Evolutionary conservation across 2,329 filamentous ascomycete genomes (phyloP).

Genomic region (Dendrostoma leiphaemia): DNA sequence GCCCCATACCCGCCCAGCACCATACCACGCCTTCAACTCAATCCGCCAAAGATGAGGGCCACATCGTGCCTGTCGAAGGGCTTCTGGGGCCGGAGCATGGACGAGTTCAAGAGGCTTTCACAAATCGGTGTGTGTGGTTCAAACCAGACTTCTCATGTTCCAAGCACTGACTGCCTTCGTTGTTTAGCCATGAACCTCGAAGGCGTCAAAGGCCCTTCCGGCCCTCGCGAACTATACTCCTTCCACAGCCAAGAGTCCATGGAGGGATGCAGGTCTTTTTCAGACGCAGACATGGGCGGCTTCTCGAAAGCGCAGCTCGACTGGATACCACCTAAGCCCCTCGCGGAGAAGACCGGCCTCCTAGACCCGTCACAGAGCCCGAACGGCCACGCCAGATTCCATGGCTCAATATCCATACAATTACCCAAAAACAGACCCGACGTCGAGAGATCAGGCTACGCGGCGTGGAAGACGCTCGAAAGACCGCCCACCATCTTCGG

Average conservation of each 20-base stretch:
- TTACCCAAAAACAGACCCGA: constrained; percentile 74
- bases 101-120: constrained; percentile 58
- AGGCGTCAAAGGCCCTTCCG: constrained; percentile 62
- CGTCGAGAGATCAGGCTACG: constrained; percentile 79
- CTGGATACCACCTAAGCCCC: constrained; percentile 42
- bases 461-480: constrained; percentile 84
- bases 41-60: constrained; percentile 43
- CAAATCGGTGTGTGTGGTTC: constrained; percentile 46
- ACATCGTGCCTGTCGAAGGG: constrained; percentile 47
- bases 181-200: constrained; percentile 65
- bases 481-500: constrained; percentile 80
- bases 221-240: constrained; percentile 62
- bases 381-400: constrained; percentile 71
- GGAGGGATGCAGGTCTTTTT: constrained; percentile 71
- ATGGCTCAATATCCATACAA: constrained; percentile 83
- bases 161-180: constrained; percentile 11
- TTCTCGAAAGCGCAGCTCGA: constrained; percentile 75
- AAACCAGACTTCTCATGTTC: background rate
- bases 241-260: constrained; percentile 55
- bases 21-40: background rate
- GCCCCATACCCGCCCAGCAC: no score
- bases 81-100: constrained; percentile 57
- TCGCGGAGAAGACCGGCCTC: constrained; percentile 16
- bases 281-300: constrained; percentile 82
- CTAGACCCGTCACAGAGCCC: constrained; percentile 27